Percentiles rank a stretch among this genome's conserved stretches.
Conservation (phyloP, 192 early-diverging fungal genomes). For the Entrophospora sp. region DNA sequence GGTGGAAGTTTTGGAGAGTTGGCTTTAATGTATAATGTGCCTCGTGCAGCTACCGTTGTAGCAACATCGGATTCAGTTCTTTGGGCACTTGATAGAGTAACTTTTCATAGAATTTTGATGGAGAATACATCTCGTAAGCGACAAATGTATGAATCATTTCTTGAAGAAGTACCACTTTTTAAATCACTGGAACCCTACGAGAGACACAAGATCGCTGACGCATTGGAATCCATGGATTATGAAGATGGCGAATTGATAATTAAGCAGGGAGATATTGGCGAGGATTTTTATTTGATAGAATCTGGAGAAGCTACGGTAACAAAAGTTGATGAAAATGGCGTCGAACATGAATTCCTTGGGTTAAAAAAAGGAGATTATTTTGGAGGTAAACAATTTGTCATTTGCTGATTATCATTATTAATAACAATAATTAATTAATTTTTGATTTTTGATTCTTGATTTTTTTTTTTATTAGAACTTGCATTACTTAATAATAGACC, state of each 20-base stretch:
- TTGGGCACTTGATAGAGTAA: slow-evolving; percentile 35
- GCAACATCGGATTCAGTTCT: slow-evolving; percentile 22
- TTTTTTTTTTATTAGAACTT: slow-evolving; percentile 37
- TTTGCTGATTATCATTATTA: slow-evolving; percentile 3
- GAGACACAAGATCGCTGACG: slow-evolving; percentile 61
- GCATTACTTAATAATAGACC: slow-evolving; percentile 58
- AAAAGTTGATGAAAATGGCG: slow-evolving; percentile 40
- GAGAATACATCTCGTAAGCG: slow-evolving; percentile 27
- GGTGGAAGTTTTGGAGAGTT: slow-evolving; percentile 39
- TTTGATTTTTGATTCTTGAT: neutral
- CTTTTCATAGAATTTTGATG: slow-evolving; percentile 30
- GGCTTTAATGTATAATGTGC: slow-evolving; percentile 41
- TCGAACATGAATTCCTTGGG: slow-evolving; percentile 31
- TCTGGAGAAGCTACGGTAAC: slow-evolving; percentile 48
- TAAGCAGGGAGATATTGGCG: slow-evolving; percentile 56
- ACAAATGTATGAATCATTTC: slow-evolving; percentile 30
- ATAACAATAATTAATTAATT: neutral
- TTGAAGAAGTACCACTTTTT: slow-evolving; percentile 23
- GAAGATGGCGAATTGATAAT: slow-evolving; percentile 53
- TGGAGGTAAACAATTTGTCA: slow-evolving; percentile 45
- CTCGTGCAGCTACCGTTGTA: slow-evolving; percentile 34
- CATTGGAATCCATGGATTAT: slow-evolving; percentile 52
- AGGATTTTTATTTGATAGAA: slow-evolving; percentile 65
- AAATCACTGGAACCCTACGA: slow-evolving; percentile 33
- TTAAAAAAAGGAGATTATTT: slow-evolving; percentile 57